Base-by-base conservation (phyloP, 805 yeast genomes). In the Sugiyamaella qingdaonensis region DNA sequence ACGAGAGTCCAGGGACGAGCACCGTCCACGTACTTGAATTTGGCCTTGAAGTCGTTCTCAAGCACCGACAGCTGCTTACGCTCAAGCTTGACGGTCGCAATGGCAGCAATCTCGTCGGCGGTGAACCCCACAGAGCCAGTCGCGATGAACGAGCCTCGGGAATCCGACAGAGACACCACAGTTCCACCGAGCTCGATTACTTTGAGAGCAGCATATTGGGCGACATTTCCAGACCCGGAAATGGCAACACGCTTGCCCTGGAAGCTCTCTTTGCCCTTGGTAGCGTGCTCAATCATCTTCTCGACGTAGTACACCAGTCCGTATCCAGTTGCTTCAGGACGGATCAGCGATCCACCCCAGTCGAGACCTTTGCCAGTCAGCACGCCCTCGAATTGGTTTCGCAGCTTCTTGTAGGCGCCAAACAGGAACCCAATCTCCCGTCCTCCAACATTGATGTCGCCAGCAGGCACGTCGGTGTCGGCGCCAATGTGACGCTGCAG, bases 241-340 rank as follows among this genome's bases (percentile, higher is more conserved):
- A 92, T 84, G 67, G 96, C 91, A 64, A 94, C 98, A 71, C 86
- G 84, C 82, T 94, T 92, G 73, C 96, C 97, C 62, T 80, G 74
- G 77, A 94, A 86, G 54, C 90, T 73, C 78, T 90, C 97, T 75
- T 86, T 83, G 73, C 96, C 97, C 62, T 80, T 73, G 58, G 95
- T 78, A 61, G 96, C 97, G 73, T 84, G 84, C 77, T 88, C 94
- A 73, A 92, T 88, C 97, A 92, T 92, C 78, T 92, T 89, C 77
- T 90, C 96, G 62, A 91, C 95, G 79, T 88, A 92, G 85, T 92
- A 92, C 61, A 92, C 92, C 56, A 88, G 78, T 77, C 99, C 99
- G 80, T 85, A 92, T 74, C 99, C 99, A 59, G 99, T 92, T 61
- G 99, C 99, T 82, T 92, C 99, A 62, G 98, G 97, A 77, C 99